These are phyloP conservation scores for Populus hybrid DNA, from an alignment of 441 rosid species.

Conservation along the genomic window DNA sequence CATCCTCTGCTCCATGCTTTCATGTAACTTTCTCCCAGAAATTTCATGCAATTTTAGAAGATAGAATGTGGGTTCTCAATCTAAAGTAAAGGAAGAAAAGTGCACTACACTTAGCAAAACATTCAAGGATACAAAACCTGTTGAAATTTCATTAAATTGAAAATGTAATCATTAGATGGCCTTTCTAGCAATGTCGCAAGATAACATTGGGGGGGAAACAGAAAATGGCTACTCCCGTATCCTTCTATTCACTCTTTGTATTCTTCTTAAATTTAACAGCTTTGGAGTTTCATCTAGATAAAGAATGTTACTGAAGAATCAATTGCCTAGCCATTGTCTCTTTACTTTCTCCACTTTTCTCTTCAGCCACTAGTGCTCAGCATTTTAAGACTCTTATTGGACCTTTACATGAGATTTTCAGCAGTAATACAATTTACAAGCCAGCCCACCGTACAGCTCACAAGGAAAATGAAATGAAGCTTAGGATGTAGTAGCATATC, in stretches of 20 bases:
- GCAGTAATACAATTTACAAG: background rate
- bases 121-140: background rate
- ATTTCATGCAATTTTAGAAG: background rate
- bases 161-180: background rate
- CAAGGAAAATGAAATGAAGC: background rate
- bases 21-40: background rate
- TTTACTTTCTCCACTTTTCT: background rate
- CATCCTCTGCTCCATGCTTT: background rate
- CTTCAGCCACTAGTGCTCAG: background rate
- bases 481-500: background rate
- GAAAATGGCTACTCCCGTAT: background rate
- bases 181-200: background rate
- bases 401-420: background rate
- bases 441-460: background rate
- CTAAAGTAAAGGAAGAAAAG: background rate
- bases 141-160: background rate
- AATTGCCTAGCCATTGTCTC: background rate
- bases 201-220: background rate
- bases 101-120: background rate
- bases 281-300: background rate
- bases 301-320: background rate
- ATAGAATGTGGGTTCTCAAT: background rate
- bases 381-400: background rate
- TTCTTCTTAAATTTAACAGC: background rate
- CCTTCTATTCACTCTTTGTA: background rate